Evolutionary conservation across 208 protist species (phyloP).

Genomic region (Wallacemonas sp.): DNA sequence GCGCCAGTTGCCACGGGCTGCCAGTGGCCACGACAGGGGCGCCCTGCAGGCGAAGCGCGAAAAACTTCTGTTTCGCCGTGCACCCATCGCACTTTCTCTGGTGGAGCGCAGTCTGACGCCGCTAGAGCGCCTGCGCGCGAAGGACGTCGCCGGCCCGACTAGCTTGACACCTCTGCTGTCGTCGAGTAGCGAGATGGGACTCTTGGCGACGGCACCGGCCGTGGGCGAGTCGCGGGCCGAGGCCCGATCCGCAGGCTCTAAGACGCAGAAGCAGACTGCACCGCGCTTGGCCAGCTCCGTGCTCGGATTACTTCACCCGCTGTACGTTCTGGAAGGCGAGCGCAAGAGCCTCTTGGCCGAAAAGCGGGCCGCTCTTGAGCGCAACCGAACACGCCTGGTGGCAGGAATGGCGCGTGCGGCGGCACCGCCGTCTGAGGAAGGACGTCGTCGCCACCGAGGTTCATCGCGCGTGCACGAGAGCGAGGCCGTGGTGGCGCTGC

Average conservation of each 20-base stretch:
- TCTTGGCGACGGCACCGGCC: no score
- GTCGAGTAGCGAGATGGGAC: no score
- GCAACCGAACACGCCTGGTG: background rate
- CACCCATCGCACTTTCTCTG: conserved; percentile 69
- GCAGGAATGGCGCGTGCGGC: background rate
- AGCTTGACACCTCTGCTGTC: no score
- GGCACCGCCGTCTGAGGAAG: background rate
- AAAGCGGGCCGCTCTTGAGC: background rate
- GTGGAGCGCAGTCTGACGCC: conserved; percentile 60
- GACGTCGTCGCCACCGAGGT: background rate
- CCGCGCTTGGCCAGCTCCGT: background rate
- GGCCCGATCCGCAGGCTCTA: no score
- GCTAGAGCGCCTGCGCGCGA: background rate
- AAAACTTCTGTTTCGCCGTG: conserved; percentile 65
- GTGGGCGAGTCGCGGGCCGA: no score
- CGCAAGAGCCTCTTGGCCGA: background rate
- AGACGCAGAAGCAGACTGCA: no score
- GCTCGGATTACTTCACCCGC: background rate
- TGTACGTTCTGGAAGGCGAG: background rate
- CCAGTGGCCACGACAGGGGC: background rate
- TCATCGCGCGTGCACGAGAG: no score
- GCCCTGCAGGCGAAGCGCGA: conserved; percentile 30
- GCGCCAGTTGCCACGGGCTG: background rate
- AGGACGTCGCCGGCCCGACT: background rate
- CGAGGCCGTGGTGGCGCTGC: background rate